A percentile compares a stretch with the other conserved stretches of the same genome.
Evolutionary conservation across 805 yeast species (phyloP).

Genomic region (Suhomyces faveliae): DNA sequence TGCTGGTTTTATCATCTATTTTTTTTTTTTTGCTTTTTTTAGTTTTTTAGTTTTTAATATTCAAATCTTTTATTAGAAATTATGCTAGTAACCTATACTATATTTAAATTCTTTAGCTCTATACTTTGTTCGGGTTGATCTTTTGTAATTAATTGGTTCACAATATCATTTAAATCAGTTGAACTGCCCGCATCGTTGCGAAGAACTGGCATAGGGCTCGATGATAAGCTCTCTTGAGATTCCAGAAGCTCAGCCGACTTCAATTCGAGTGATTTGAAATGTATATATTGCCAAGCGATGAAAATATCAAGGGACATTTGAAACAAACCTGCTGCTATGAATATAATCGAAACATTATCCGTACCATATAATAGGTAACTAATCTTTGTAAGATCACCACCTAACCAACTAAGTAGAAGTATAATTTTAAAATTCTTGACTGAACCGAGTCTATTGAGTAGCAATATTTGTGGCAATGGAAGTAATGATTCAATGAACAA

Average conservation of each 20-base stretch:
- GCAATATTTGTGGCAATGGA: constrained; percentile 76
- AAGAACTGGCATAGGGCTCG: neutral
- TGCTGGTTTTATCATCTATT: neutral
- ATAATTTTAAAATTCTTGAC: constrained; percentile 79
- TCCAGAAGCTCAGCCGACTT: constrained; percentile 1
- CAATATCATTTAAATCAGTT: constrained; percentile 4
- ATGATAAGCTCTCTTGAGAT: neutral
- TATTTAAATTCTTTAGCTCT: constrained; percentile 1
- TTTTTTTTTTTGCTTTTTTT: neutral
- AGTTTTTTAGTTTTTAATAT: neutral
- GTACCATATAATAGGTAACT: constrained; percentile 76
- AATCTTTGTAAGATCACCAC: constrained; percentile 82
- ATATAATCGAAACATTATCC: constrained; percentile 59
- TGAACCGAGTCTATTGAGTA: constrained; percentile 62
- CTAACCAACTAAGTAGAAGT: constrained; percentile 77
- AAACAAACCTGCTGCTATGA: constrained; percentile 68
- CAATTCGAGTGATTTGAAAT: constrained; percentile 43
- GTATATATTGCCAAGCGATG: constrained; percentile 70
- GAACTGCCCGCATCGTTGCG: neutral
- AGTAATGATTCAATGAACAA: constrained; percentile 69
- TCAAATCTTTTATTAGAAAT: neutral
- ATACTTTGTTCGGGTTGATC: constrained; percentile 5
- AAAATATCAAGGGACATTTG: constrained; percentile 74
- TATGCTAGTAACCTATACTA: neutral
- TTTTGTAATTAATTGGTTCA: neutral